Evolutionary conservation across 306 rosid genomes (phyloP).

Genomic region (Bauhinia variegata): DNA sequence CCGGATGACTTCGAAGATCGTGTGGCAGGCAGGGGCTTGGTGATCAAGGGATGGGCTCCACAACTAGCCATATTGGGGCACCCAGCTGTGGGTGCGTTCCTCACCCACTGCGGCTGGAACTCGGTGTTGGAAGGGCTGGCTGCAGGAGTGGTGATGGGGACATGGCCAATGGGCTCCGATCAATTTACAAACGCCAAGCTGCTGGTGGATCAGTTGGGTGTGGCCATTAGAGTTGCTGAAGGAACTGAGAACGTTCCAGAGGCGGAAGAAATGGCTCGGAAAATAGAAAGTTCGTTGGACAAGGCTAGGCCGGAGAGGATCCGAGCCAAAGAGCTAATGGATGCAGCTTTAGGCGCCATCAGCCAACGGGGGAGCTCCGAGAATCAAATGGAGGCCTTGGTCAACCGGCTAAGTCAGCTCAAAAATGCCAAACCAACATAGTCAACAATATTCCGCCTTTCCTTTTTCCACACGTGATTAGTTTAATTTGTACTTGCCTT

Average conservation of each 20-base stretch:
- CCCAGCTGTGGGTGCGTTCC: constrained; percentile 49
- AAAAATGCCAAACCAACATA: background rate
- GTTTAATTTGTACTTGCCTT: no score
- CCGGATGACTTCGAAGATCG: constrained; percentile 32
- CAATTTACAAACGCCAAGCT: constrained; percentile 47
- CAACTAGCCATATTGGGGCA: constrained; percentile 47
- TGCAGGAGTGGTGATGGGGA: constrained; percentile 50
- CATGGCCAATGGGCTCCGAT: constrained; percentile 64
- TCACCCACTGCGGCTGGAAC: constrained; percentile 71
- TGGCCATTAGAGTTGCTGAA: constrained; percentile 40
- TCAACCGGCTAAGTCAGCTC: constrained; percentile 23
- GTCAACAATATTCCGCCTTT: background rate
- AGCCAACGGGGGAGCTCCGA: constrained; percentile 43
- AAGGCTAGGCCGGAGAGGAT: constrained; percentile 30
- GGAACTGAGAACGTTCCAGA: constrained; percentile 37
- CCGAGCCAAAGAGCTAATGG: constrained; percentile 28
- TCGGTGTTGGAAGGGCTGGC: constrained; percentile 52
- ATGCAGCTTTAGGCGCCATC: constrained; percentile 33
- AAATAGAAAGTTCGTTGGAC: constrained; percentile 19
- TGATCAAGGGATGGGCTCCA: constrained; percentile 59
- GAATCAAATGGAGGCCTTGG: constrained; percentile 41
- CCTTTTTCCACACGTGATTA: no score
- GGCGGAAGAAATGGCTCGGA: constrained; percentile 22
- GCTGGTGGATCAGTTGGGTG: constrained; percentile 43
- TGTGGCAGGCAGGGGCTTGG: constrained; percentile 24